These are phyloP conservation scores for Daldinia caldariorum DNA, from an alignment of 495 filamentous ascomycete species.

Conservation along the genomic window DNA sequence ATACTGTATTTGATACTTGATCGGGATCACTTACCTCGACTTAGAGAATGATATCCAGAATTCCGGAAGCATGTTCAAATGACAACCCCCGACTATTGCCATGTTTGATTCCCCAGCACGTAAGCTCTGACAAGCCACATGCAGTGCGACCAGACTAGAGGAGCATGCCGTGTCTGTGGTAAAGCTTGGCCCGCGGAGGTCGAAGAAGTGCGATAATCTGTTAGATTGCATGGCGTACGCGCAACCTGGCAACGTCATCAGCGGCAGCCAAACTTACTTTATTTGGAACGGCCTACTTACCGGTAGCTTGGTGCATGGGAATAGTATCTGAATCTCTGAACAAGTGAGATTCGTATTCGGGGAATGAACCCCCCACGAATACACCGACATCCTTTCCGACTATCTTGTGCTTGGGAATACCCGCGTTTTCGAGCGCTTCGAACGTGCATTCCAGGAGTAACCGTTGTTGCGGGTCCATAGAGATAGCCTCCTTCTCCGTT, in stretches of 20 bases:
- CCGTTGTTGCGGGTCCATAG: constrained; percentile 86
- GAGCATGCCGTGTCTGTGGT: constrained; percentile 91
- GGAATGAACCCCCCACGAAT: constrained; percentile 86
- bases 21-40: constrained; percentile 36
- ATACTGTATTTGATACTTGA: neutral
- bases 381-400: constrained; percentile 80
- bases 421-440: constrained; percentile 88
- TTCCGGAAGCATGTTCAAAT: constrained; percentile 67
- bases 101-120: constrained; percentile 63
- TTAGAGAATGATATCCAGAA: constrained; percentile 62
- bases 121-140: constrained; percentile 83
- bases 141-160: constrained; percentile 70
- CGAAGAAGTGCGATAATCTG: constrained; percentile 70
- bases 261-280: constrained; percentile 4
- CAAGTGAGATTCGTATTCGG: constrained; percentile 85
- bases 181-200: constrained; percentile 68
- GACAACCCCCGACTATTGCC: constrained; percentile 67
- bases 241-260: constrained; percentile 56
- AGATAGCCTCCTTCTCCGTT: constrained; percentile 73
- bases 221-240: constrained; percentile 66
- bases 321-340: constrained; percentile 76
- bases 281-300: constrained; percentile 63
- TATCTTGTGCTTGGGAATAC: constrained; percentile 79
- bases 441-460: constrained; percentile 83
- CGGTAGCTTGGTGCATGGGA: constrained; percentile 60